Conservation (phyloP, 2,329 filamentous ascomycete species). For the Aspergillus unguis region DNA sequence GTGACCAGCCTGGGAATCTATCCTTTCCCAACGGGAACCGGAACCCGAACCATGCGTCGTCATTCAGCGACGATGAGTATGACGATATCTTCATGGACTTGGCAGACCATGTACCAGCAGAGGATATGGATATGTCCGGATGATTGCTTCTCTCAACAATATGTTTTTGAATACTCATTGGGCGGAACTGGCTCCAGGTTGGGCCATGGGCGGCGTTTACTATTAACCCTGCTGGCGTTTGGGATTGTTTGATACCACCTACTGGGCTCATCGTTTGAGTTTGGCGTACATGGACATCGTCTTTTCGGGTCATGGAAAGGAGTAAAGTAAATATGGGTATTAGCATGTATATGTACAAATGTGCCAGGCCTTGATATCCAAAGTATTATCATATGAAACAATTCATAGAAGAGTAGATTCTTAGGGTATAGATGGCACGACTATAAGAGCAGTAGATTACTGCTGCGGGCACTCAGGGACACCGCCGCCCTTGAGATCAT, state of each 20-base stretch:
- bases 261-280: neutral
- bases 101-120: conserved; percentile 42
- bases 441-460: conserved; percentile 29
- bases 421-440: neutral
- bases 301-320: neutral
- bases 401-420: neutral
- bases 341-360: conserved; percentile 24
- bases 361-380: conserved; percentile 7
- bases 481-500: conserved; percentile 77
- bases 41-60: conserved; percentile 13
- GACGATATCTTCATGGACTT: conserved; percentile 65
- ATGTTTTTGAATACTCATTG: neutral
- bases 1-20: neutral
- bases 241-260: neutral
- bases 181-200: neutral
- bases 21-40: neutral
- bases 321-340: conserved; percentile 30
- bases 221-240: neutral
- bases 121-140: conserved; percentile 41
- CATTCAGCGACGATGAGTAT: conserved; percentile 57
- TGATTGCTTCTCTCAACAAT: neutral
- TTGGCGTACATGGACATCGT: neutral
- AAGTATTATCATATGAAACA: neutral
- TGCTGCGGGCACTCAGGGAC: conserved; percentile 63
- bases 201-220: neutral